Evolutionary conservation across 208 protist species (phyloP), one percentile per base, ranked within the genome.

Genomic region (Acanthamoeba divionensis): DNA sequence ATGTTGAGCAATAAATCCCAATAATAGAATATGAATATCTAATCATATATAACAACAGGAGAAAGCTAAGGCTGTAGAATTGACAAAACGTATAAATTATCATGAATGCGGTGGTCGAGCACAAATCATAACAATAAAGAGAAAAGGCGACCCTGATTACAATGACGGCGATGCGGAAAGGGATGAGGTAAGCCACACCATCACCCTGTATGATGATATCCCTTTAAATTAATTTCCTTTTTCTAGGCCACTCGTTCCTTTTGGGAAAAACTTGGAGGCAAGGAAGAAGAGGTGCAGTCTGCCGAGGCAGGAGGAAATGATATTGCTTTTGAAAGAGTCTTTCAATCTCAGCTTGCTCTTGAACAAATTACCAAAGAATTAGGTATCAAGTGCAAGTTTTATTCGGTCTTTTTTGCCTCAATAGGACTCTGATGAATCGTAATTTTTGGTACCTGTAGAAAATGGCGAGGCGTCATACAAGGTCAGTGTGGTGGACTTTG

Each of bases 261-360:
- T 75, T 75, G 66, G n/a, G 38, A 33, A 50, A 44, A 26, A 21
- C 45, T 29, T 38, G 54, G 54, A 26, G 75, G 75, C 52, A 86
- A 65, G 13, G 75, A 86, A 41, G 75, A 86, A 24, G 75, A 86
- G 15, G 21, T 86, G 26, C 45, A 66, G 45, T 86, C 75, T 36
- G 75, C 75, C 29, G 75, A 86, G 54, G 75, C 75, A 7, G 75
- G 75, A 31, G 75, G 75, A 50, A 86, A 86, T 24, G 75, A 86
- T 15, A 86, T 86, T 29, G 75, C 75, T 6, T 86, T 86, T 29
- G 75, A 86, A 21, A 48, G 75, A 26, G 66, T 41, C 33, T 86
- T 86, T 55, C 75, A 57, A 15, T 86, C 75, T 31, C 45, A 57
- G 54, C 45, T 86, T 21, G 66, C 31, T 41, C 54, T 86, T n/a